Evolutionary conservation across 371 early-diverging fungal genomes (phyloP).

Genomic region (Mucor sp.): DNA sequence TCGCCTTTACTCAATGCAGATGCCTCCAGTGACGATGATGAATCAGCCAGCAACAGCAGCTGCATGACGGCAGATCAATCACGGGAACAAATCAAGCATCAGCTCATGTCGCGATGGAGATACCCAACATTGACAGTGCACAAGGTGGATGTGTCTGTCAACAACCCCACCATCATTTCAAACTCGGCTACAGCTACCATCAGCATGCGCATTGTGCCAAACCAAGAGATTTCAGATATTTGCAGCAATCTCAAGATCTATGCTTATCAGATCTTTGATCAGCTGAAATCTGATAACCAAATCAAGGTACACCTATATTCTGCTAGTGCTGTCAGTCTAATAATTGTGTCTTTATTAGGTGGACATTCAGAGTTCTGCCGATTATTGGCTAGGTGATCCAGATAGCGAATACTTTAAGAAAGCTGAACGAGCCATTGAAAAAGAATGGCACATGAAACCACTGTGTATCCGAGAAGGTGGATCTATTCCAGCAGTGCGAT

Average conservation of each 20-base stretch:
- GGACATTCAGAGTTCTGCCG: constrained; percentile 61
- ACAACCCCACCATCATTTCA: constrained; percentile 76
- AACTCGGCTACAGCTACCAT: constrained; percentile 68
- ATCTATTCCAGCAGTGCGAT: constrained; percentile 81
- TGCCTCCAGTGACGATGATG: constrained; percentile 11
- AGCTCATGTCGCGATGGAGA: constrained; percentile 81
- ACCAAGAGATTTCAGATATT: constrained; percentile 71
- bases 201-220: constrained; percentile 83
- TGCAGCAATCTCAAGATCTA: constrained; percentile 56
- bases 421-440: constrained; percentile 65
- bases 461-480: constrained; percentile 81
- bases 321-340: too few species aligned
- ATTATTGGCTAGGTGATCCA: constrained; percentile 83
- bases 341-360: background rate
- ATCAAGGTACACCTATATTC: constrained; percentile 15
- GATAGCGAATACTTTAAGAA: constrained; percentile 68
- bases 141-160: constrained; percentile 74
- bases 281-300: constrained; percentile 54
- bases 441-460: constrained; percentile 66
- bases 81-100: constrained; percentile 31
- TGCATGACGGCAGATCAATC: constrained; percentile 2
- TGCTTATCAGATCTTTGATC: constrained; percentile 53
- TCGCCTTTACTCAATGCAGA: constrained; percentile 23
- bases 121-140: constrained; percentile 85
- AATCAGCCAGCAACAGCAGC: background rate